These are phyloP conservation scores for Phylloporus rhodoxanthus DNA, from an alignment of 768 basidiomycete species.

Conservation along the genomic window DNA sequence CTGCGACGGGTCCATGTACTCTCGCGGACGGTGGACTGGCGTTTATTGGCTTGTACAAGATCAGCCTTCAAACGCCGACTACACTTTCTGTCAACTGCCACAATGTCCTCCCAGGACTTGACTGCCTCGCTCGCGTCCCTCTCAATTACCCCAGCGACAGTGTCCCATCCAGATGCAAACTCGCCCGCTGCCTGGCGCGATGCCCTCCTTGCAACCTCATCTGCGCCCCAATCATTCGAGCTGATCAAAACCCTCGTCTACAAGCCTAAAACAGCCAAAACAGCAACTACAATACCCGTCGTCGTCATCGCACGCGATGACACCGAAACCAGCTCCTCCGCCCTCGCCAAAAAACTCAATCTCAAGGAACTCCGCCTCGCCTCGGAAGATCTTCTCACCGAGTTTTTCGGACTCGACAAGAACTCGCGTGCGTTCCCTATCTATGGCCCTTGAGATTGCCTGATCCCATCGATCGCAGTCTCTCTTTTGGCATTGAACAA, in stretches of 20 bases:
- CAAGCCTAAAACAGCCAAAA: constrained; percentile 96
- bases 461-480: constrained; percentile 41
- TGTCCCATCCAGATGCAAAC: constrained; percentile 56
- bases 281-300: constrained; percentile 75
- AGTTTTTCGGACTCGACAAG: constrained; percentile 81
- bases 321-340: constrained; percentile 74
- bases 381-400: constrained; percentile 75
- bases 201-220: constrained; percentile 49
- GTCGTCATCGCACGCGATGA: constrained; percentile 81
- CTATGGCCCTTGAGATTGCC: not conserved
- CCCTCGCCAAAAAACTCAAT: constrained; percentile 72
- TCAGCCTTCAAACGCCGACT: constrained; percentile 10
- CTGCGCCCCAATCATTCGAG: constrained; percentile 56
- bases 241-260: constrained; percentile 86
- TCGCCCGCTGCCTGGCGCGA: constrained; percentile 77
- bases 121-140: constrained; percentile 44
- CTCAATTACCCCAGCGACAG: constrained; percentile 48
- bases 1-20: constrained; percentile 23
- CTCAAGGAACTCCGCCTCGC: constrained; percentile 87
- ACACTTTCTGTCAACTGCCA: not conserved
- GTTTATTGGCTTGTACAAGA: constrained; percentile 12
- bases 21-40: constrained; percentile 11
- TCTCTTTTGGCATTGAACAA: constrained; percentile 72
- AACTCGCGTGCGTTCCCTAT: constrained; percentile 64
- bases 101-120: constrained; percentile 20